Conservation (phyloP, 108 stramenopile genomes). For the Cyclotella sp. region DNA sequence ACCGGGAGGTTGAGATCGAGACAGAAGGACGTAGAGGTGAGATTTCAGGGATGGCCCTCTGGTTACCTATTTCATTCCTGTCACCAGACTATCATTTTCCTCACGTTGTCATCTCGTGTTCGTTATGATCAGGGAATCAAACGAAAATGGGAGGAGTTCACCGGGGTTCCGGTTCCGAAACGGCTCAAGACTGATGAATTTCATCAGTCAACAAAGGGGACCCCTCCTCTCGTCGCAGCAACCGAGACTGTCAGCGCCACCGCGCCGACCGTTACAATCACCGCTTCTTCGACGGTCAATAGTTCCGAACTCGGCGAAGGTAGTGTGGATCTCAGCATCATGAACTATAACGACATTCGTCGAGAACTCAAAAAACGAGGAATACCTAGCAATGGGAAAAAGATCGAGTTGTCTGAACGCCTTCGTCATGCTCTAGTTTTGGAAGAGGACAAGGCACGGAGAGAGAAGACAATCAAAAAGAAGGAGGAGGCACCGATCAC, state of each 20-base stretch:
- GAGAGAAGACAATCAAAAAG: conserved; percentile 1
- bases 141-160: conserved; percentile 46
- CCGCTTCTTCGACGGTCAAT: too few relatives aligned
- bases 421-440: not conserved
- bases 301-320: not conserved
- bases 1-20: conserved; percentile 27
- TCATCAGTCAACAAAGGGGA: not conserved
- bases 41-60: not conserved
- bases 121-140: conserved; percentile 26
- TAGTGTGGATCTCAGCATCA: not conserved
- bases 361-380: not conserved
- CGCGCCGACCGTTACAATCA: not conserved
- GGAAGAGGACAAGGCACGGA: not conserved
- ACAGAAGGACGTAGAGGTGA: conserved; percentile 41
- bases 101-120: not conserved
- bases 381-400: not conserved
- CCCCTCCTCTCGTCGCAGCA: not conserved
- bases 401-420: conserved; percentile 1
- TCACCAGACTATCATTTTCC: not conserved
- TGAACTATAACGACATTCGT: conserved; percentile 12
- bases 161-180: conserved; percentile 38
- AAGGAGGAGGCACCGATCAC: not conserved
- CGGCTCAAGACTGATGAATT: conserved; percentile 19
- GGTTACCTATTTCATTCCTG: not conserved
- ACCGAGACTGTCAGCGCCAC: not conserved